Conservation (phyloP, 202 grass and related monocot species). For the Panicum hallii region DNA sequence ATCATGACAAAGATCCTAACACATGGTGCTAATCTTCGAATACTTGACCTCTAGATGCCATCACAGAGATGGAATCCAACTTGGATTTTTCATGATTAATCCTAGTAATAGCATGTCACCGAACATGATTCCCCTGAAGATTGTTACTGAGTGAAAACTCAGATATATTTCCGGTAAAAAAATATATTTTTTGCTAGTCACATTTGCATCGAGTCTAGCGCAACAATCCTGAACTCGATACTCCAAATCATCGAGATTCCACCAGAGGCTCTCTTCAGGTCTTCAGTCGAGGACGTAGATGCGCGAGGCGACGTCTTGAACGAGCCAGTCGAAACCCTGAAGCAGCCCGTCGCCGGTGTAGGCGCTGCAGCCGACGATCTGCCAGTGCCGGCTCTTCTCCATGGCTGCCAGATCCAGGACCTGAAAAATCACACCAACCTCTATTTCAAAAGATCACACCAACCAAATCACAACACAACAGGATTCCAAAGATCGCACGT, state of each 20-base stretch:
- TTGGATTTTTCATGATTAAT: not conserved
- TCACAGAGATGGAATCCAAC: not conserved
- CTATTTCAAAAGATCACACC: not conserved
- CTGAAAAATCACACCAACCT: constrained; percentile 27
- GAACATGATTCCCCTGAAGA: not conserved
- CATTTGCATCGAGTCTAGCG: not conserved
- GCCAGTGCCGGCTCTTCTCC: constrained; percentile 67
- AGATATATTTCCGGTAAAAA: not conserved
- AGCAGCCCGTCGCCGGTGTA: constrained; percentile 68
- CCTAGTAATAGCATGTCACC: not conserved
- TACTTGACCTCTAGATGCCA: not conserved
- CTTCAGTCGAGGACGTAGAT: constrained; percentile 70
- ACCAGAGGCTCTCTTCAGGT: not conserved
- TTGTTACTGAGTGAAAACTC: not conserved
- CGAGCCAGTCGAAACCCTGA: constrained; percentile 77
- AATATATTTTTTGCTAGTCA: not conserved
- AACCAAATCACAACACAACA: not conserved
- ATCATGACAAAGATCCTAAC: not conserved
- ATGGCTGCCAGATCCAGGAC: constrained; percentile 66
- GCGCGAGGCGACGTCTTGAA: constrained; percentile 71
- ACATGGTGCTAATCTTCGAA: not conserved
- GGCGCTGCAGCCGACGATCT: constrained; percentile 67
- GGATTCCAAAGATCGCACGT: not conserved
- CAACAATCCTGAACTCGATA: not conserved
- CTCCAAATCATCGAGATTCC: not conserved